Evolutionary conservation across 2,329 filamentous ascomycete genomes (phyloP), one percentile per base, ranked within the genome.

Genomic region (Basipetospora chlamydospora): DNA sequence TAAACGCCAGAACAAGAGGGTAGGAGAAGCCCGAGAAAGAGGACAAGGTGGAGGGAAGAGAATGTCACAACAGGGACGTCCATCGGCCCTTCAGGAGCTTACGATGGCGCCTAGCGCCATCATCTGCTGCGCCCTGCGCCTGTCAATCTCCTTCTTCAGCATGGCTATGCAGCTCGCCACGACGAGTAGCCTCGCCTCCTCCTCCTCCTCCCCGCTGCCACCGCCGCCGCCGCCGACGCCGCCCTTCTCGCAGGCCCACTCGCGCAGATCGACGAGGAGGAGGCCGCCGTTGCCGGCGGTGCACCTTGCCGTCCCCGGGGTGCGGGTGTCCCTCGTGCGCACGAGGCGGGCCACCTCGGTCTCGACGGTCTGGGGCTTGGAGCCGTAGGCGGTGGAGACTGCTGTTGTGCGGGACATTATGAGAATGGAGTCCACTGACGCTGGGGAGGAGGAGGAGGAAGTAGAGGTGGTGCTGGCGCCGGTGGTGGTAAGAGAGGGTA

Each of bases 141-240:
- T 57, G 49, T 79, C 74, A 34, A 75, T 56, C 59, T 79, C 76
- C 52, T 68, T 72, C 64, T 79, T 78, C 44, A 79, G 49, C 73
- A 80, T 75, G 12, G 66, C 52, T 39, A 79, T 44, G 40, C 66
- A 73, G 12, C 67, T 75, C 29, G 65, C 62, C 13, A 77, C 60
- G 8, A 68, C 58, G 15, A 77, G 42, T n/a, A 61, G 55, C 45
- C 34, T 34, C 33, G 39, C 28, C 26, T 41, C 39, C 23, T 43
- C 41, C 46, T 68, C 52, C 33, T 46, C 46, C n/a, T n/a, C n/a
- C n/a, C n/a, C n/a, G n/a, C n/a, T n/a, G n/a, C n/a, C n/a, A n/a
- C n/a, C n/a, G n/a, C n/a, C n/a, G n/a, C n/a, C n/a, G n/a, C n/a
- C n/a, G 3, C 37, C 44, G 30, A 55, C 52, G 6, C 47, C 51